Evolutionary conservation across 192 early-diverging fungal genomes (phyloP).

Genomic region (Entomortierella beljakovae): DNA sequence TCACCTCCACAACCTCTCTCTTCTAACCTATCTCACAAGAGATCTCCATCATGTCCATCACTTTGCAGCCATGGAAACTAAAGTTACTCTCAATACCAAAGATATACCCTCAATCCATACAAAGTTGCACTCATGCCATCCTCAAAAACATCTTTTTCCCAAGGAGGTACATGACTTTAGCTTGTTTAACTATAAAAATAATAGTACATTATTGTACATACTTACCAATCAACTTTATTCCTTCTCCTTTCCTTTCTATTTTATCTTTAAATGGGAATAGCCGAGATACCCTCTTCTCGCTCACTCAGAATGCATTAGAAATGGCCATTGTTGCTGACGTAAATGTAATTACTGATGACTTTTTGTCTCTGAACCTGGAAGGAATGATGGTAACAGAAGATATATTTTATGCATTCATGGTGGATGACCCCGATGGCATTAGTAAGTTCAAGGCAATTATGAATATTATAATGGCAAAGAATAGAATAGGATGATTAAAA

Average conservation of each 20-base stretch:
- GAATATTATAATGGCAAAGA: neutral
- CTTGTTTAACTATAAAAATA: neutral
- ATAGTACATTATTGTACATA: neutral
- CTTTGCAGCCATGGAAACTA: constrained; percentile 68
- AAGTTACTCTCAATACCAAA: constrained; percentile 72
- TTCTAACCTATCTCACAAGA: neutral
- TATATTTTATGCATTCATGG: constrained; percentile 72
- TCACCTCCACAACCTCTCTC: neutral
- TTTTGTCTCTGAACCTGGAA: constrained; percentile 57
- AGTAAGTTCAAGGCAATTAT: constrained; percentile 39
- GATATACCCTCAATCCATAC: constrained; percentile 50
- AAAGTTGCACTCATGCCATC: constrained; percentile 69
- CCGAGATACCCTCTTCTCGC: constrained; percentile 68
- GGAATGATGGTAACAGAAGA: constrained; percentile 66
- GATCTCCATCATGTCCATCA: constrained; percentile 67
- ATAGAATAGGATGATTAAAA: neutral
- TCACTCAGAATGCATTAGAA: constrained; percentile 77
- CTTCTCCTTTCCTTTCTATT: neutral
- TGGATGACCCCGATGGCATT: constrained; percentile 68
- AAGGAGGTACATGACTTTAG: constrained; percentile 42
- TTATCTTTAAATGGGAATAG: constrained; percentile 17
- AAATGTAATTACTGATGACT: constrained; percentile 66
- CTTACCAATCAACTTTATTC: neutral
- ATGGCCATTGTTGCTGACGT: constrained; percentile 73
- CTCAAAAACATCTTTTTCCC: constrained; percentile 70